phyloP scores from a whole-genome alignment of 140 eudicot species.

The Senecio squalidus region DNA sequence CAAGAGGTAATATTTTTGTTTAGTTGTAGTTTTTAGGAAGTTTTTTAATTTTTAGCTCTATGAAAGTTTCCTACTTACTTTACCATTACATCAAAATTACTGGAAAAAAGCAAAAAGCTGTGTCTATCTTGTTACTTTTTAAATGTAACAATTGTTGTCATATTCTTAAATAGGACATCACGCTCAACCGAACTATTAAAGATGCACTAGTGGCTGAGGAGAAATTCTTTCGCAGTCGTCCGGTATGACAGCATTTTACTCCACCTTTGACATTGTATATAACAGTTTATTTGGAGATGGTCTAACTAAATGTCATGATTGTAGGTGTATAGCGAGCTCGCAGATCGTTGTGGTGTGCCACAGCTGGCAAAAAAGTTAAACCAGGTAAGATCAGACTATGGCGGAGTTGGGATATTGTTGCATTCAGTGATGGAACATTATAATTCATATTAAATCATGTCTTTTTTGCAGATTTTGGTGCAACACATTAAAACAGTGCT shows the following conservation, averaged over 20 bases:
- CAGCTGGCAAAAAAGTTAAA: slow-evolving; percentile 93
- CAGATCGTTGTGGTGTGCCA: slow-evolving; percentile 95
- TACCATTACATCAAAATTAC: slow-evolving; percentile 2
- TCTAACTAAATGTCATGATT: slow-evolving; percentile 8
- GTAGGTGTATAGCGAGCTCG: slow-evolving; percentile 88
- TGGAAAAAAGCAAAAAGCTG: not conserved
- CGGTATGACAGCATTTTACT: slow-evolving; percentile 42
- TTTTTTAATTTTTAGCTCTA: not conserved
- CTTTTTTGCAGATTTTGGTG: slow-evolving; percentile 57
- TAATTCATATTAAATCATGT: not conserved
- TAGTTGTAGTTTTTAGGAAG: not conserved
- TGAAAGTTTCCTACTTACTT: not conserved
- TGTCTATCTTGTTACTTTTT: not conserved
- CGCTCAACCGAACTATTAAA: slow-evolving; percentile 66
- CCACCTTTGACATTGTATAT: slow-evolving; percentile 3
- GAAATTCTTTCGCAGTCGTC: slow-evolving; percentile 93
- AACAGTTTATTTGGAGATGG: not conserved
- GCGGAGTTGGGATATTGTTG: not conserved
- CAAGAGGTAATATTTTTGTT: slow-evolving; percentile 70
- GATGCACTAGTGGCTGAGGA: slow-evolving; percentile 96
- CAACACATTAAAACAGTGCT: slow-evolving; percentile 88
- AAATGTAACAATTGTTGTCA: slow-evolving; percentile 1
- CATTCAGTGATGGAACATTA: not conserved
- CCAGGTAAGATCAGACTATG: slow-evolving; percentile 47
- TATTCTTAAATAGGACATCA: slow-evolving; percentile 58